phyloP scores from a whole-genome alignment of 2,329 filamentous ascomycete species.

The Aspergillus novoparasiticus region DNA sequence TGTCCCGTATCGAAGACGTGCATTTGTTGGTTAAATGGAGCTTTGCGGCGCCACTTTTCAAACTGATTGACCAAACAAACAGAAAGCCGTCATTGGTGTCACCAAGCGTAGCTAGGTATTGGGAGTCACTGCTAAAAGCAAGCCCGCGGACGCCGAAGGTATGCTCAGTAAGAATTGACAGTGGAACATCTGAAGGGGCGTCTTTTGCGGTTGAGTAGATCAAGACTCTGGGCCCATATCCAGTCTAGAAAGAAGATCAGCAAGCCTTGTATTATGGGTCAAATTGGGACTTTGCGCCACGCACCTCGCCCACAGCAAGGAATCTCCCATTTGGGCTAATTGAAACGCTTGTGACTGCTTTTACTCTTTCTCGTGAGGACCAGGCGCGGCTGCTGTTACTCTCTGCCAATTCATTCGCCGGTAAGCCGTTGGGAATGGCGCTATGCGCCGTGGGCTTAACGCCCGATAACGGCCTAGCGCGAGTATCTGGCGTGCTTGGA shows the following conservation, averaged over 20 bases:
- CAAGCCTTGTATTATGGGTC: background rate
- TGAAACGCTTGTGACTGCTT: slow-evolving; percentile 87
- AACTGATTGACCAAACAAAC: slow-evolving; percentile 84
- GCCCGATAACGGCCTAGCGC: slow-evolving; percentile 60
- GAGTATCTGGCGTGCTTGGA: slow-evolving; percentile 58
- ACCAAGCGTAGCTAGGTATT: slow-evolving; percentile 84
- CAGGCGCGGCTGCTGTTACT: slow-evolving; percentile 68
- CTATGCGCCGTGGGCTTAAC: slow-evolving; percentile 52
- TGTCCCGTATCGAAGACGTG: slow-evolving; percentile 80
- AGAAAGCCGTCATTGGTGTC: slow-evolving; percentile 90
- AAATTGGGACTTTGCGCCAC: slow-evolving; percentile 19
- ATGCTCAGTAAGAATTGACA: slow-evolving; percentile 87
- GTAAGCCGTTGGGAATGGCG: slow-evolving; percentile 48
- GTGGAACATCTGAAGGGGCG: slow-evolving; percentile 74
- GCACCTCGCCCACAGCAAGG: slow-evolving; percentile 83
- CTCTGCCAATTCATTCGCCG: slow-evolving; percentile 60
- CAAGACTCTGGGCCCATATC: slow-evolving; percentile 86
- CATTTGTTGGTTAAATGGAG: slow-evolving; percentile 89
- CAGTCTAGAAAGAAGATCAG: slow-evolving; percentile 60
- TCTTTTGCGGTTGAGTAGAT: slow-evolving; percentile 82
- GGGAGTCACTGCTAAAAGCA: slow-evolving; percentile 85
- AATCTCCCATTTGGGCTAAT: slow-evolving; percentile 85
- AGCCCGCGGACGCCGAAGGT: slow-evolving; percentile 85
- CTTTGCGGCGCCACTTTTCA: slow-evolving; percentile 76
- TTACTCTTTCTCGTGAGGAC: slow-evolving; percentile 89